Evolutionary conservation across 2,329 filamentous ascomycete genomes (phyloP), one percentile per base, ranked within the genome.

Genomic region (Aspergillus sp.): DNA sequence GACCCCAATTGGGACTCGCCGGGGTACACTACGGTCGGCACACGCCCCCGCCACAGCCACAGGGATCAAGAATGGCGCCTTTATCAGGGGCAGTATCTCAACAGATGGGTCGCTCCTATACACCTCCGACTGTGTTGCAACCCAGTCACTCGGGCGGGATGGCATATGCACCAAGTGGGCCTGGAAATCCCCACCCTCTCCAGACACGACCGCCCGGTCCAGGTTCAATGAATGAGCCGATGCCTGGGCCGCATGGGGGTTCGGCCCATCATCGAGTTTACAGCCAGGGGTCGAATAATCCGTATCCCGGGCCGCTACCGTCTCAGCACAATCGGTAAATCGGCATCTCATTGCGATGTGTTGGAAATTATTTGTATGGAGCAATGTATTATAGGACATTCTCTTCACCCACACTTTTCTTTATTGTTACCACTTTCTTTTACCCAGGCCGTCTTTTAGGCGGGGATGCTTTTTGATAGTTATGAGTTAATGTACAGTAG

Each of bases 91-190:
- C 69, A 52, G 65, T 67, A 23, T 58, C 66, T 23, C 67, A 65
- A 33, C 54, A 68, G 25, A 62, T 76, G 23, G 70, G 67, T 14
- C 70, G 75, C 39, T 72, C 76, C 8, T 77, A 73, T 55, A 77
- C 74, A 3, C 76, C 76, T n/a, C 74, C 74, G 1, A 62, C 73
- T 6, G 64, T 66, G 17, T 44, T 76, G 46, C 67, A 72, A 44
- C 70, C 69, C 14, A 67, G 65, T 48, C 65, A 67, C 1, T 57
- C 64, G 17, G 60, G 66, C 11, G 67, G 71, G 21, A 55, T 75
- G 55, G 64, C 62, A 17, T 75, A 75, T 62, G 67, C 66, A 6
- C 64, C 66, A 5, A 58, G 66, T 44, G 66, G 65, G 7, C 58
- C 68, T 45, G 65, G 65, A 15, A 51, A 66, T 3, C 63, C 71